phyloP scores from a whole-genome alignment of 2,329 filamentous ascomycete species.

The Epicoccum nigrum region DNA sequence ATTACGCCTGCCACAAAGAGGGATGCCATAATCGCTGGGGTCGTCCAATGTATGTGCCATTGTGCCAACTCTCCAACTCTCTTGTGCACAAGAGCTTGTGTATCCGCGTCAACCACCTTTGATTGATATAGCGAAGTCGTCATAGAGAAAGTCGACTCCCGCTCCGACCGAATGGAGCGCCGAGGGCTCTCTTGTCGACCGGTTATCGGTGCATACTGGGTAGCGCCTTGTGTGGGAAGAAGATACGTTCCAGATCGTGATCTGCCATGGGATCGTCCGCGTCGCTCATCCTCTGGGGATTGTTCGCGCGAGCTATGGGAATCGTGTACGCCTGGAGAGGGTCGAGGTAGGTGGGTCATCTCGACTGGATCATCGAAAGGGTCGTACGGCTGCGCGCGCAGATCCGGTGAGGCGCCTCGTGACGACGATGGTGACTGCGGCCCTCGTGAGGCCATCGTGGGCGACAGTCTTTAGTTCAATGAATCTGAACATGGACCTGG shows the following conservation, averaged over 20 bases:
- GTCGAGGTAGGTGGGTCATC: conserved; percentile 29
- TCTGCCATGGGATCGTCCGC: conserved; percentile 18
- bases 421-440: conserved; percentile 28
- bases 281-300: conserved; percentile 19
- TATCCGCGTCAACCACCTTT: conserved; percentile 39
- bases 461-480: not conserved
- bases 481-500: not conserved
- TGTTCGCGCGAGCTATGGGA: conserved; percentile 18
- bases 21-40: conserved; percentile 34
- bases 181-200: conserved; percentile 20
- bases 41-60: conserved; percentile 46
- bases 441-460: conserved; percentile 33
- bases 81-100: conserved; percentile 41
- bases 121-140: conserved; percentile 31
- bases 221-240: conserved; percentile 15
- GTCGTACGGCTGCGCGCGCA: conserved; percentile 33
- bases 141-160: conserved; percentile 33
- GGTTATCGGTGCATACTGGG: conserved; percentile 31
- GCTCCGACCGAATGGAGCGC: conserved; percentile 22
- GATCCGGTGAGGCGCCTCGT: conserved; percentile 33
- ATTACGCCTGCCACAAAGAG: conserved; percentile 41
- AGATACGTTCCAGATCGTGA: conserved; percentile 27
- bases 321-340: conserved; percentile 14
- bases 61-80: conserved; percentile 43
- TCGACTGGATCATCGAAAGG: conserved; percentile 38